These are phyloP conservation scores for Cnidoscolus chayamansa DNA, from an alignment of 441 rosid genomes.

Conservation along the genomic window DNA sequence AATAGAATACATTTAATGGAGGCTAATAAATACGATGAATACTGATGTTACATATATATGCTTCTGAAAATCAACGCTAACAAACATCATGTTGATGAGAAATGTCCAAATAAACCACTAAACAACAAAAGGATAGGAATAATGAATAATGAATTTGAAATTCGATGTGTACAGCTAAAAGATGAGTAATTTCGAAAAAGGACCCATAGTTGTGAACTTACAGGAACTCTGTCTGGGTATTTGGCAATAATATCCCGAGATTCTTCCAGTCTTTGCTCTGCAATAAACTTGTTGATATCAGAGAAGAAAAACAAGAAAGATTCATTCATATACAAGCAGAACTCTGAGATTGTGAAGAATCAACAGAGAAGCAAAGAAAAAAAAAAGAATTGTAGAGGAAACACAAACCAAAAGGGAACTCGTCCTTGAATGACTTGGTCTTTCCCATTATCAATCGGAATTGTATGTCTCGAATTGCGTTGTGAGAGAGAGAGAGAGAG, in stretches of 20 bases:
- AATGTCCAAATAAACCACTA: too few species aligned
- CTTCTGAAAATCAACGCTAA: too few species aligned
- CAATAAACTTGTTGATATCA: slow-evolving; percentile 2
- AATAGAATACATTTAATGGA: too few species aligned
- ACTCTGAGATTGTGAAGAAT: too few species aligned
- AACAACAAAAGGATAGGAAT: too few species aligned
- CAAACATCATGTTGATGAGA: too few species aligned
- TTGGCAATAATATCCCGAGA: slow-evolving; percentile 58
- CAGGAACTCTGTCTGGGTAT: slow-evolving; percentile 78
- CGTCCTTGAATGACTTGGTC: slow-evolving; percentile 57
- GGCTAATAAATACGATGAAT: too few species aligned
- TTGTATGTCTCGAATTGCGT: too few species aligned
- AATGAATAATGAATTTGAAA: too few species aligned
- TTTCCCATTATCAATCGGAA: slow-evolving; percentile 30
- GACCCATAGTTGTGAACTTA: slow-evolving; percentile 26
- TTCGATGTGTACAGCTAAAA: too few species aligned
- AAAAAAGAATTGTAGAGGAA: neutral
- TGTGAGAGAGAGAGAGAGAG: neutral
- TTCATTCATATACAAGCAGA: neutral
- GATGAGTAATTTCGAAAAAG: too few species aligned
- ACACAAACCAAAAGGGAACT: slow-evolving; percentile 58
- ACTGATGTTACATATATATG: too few species aligned
- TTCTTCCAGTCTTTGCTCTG: slow-evolving; percentile 70
- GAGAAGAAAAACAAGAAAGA: neutral
- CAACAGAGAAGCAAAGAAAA: neutral